phyloP scores from a whole-genome alignment of 768 basidiomycete species.

The Dendrothele bispora region DNA sequence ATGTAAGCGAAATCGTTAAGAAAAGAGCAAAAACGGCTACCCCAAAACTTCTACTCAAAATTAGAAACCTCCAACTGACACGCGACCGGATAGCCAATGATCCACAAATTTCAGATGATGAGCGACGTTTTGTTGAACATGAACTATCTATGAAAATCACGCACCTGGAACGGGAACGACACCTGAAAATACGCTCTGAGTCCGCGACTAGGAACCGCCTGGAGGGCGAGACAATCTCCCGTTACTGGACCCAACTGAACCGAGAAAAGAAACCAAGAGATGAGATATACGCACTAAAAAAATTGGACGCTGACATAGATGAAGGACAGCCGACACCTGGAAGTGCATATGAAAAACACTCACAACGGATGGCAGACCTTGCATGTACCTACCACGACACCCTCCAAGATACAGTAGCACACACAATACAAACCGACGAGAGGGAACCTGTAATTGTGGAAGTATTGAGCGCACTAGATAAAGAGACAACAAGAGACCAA shows the following conservation, averaged over 20 bases:
- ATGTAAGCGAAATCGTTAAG: constrained; percentile 3
- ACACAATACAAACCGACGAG: neutral
- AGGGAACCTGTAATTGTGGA: no score
- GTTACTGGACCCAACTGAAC: constrained; percentile 17
- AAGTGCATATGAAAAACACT: constrained; percentile 17
- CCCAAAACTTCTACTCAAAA: constrained; percentile 7
- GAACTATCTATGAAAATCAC: constrained; percentile 4
- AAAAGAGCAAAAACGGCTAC: constrained; percentile 8
- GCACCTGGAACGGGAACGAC: constrained; percentile 7
- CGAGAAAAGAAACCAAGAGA: constrained; percentile 12
- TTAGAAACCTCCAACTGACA: constrained; percentile 1
- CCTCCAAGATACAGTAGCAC: constrained; percentile 17
- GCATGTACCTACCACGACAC: constrained; percentile 25
- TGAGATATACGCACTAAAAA: constrained; percentile 7
- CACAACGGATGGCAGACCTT: constrained; percentile 29
- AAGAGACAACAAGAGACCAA: no score
- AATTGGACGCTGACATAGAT: neutral
- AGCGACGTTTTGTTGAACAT: neutral
- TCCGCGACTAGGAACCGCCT: constrained; percentile 2
- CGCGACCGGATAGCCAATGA: neutral
- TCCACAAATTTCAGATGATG: neutral
- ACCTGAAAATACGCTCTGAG: constrained; percentile 2
- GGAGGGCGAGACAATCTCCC: constrained; percentile 14
- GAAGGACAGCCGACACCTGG: neutral
- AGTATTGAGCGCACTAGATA: no score